Evolutionary conservation across 768 basidiomycete species (phyloP), one percentile per base, ranked within the genome.

Genomic region (Amanita polypyramis): DNA sequence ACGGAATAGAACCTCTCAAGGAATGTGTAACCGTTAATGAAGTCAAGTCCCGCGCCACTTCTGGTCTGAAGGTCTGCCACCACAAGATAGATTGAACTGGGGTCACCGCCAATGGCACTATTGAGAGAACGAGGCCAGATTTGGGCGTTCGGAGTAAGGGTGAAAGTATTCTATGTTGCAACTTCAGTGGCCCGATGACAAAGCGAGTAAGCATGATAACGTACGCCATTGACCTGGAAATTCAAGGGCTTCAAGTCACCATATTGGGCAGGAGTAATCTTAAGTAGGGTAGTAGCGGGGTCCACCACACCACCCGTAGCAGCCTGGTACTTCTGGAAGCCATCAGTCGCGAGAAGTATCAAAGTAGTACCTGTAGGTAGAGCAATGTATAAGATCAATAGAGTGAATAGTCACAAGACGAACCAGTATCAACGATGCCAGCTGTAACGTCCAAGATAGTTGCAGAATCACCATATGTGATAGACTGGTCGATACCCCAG

Each of bases 91-190:
- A 82, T 81, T 48, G 62, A 60, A 55, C 58, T 55, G 4, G 63
- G 53, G 21, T 64, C 57, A 40, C 84, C 84, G 47, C 80, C 80
- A 12, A 86, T 70, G 29, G 62, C 62, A 11, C 65, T 60, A 64
- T 85, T 84, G 50, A 77, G 65, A 3, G 66, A 57, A 44, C 78
- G 75, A 1, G 81, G 82, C 79, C 81, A 85, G 52, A 80, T 76
- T 68, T 86, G 82, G 3, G 77, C 81, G 55, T 82, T 79, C 11
- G 76, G 60, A 2, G 75, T 77, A 49, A 85, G 54, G 59, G 76
- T 75, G 55, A 70, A 80, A 7, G 70, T 71, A 12, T 62, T 62
- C 73, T 78, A 25, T 40, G 37, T 9, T 23, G 17, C 29, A 8
- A 2, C 3, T 5, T 25, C 2, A 17, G 6, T 15, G 20, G 64